phyloP scores from a whole-genome alignment of 169 alveolate species.

The Plasmodium ovale region DNA sequence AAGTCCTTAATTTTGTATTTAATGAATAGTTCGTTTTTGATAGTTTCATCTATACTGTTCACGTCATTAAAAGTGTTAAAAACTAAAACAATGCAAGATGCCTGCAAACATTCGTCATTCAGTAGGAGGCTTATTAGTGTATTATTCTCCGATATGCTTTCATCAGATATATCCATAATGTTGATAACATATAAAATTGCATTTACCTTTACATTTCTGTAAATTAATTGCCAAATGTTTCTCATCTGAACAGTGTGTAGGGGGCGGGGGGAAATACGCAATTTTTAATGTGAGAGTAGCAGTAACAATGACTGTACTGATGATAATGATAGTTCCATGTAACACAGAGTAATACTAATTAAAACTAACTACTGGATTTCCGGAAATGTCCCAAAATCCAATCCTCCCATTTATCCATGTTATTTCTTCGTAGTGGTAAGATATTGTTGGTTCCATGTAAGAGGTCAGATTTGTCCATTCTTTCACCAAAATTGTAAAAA shows the following conservation, averaged over 20 bases:
- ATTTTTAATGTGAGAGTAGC: too few relatives aligned
- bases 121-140: conserved; percentile 43
- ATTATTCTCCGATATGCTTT: conserved; percentile 40
- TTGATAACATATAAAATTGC: conserved; percentile 70
- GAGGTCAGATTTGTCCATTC: conserved; percentile 72
- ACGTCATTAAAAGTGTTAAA: conserved; percentile 75
- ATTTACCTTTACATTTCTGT: conserved; percentile 61
- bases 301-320: too few relatives aligned
- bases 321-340: too few relatives aligned
- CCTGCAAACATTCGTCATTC: conserved; percentile 71
- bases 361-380: conserved; percentile 58
- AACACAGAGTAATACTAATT: neutral
- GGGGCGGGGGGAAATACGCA: too few relatives aligned
- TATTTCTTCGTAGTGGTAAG: conserved; percentile 73
- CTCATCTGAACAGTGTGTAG: conserved; percentile 50
- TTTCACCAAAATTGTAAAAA: too few relatives aligned
- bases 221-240: conserved; percentile 64
- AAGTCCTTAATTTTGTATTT: conserved; percentile 63
- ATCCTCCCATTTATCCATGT: conserved; percentile 57
- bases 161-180: conserved; percentile 76
- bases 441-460: conserved; percentile 72
- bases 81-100: conserved; percentile 64
- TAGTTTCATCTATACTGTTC: conserved; percentile 28
- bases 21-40: conserved; percentile 39
- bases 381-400: conserved; percentile 75